Percentiles rank a stretch among this genome's conserved stretches.
These are phyloP conservation scores for Craterostigma plantagineum DNA, from an alignment of 257 asterid species.

Conservation along the genomic window DNA sequence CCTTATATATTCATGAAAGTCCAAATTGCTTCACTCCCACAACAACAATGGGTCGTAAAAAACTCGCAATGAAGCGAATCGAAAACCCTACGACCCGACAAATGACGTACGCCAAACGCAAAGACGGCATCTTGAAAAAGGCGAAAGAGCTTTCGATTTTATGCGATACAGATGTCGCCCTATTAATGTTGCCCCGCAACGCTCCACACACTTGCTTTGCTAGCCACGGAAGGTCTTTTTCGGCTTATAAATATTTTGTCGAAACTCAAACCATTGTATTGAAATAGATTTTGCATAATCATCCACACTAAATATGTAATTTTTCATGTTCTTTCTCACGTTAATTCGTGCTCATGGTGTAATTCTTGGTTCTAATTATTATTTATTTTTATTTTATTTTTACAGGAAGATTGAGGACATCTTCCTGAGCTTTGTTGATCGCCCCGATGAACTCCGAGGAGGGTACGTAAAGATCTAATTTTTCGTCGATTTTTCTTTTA, in stretches of 20 bases:
- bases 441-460: conserved; percentile 24
- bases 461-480: conserved; percentile 33
- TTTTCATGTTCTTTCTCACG: background rate
- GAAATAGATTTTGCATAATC: background rate
- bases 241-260: background rate
- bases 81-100: conserved; percentile 38
- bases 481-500: background rate
- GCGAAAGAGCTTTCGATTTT: conserved; percentile 43
- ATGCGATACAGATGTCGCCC: conserved; percentile 48
- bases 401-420: conserved; percentile 41
- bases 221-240: conserved; percentile 32
- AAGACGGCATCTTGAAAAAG: conserved; percentile 50
- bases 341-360: too few species aligned
- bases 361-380: too few species aligned
- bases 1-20: too few species aligned
- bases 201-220: conserved; percentile 39
- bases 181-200: conserved; percentile 49
- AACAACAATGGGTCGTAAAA: conserved; percentile 35
- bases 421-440: conserved; percentile 35
- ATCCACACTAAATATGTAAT: background rate
- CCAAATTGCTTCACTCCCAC: too few species aligned
- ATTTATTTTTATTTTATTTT: background rate
- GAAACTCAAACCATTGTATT: background rate
- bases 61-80: conserved; percentile 27
- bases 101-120: conserved; percentile 30